Evolutionary conservation across 202 grass and related monocot species (phyloP).

Genomic region (Carex arenaria): DNA sequence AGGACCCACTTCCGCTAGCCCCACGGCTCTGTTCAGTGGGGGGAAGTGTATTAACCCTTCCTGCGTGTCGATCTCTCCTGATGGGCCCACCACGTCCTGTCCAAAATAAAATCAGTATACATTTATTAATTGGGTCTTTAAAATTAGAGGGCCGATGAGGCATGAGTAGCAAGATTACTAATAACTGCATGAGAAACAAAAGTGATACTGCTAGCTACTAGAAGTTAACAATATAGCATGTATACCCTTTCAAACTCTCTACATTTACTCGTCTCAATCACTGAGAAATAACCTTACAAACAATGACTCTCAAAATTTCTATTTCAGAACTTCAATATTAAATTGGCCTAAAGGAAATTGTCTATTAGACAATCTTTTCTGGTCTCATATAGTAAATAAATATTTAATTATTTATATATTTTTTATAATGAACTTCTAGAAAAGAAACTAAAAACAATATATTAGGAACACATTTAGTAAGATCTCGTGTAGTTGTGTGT

Average conservation of each 20-base stretch:
- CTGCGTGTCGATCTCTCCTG: conserved; percentile 18
- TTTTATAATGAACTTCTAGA: too few relatives aligned
- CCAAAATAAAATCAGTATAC: neutral
- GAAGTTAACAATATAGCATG: neutral
- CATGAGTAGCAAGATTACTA: neutral
- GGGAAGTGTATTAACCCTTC: conserved; percentile 39
- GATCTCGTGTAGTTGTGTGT: neutral
- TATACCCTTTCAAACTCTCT: neutral
- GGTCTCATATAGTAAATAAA: neutral
- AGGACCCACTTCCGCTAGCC: conserved; percentile 22
- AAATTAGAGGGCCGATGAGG: neutral
- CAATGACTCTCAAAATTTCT: neutral
- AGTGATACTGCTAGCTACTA: neutral
- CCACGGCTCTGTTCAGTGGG: conserved; percentile 28
- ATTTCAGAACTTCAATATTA: neutral
- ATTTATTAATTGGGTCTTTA: neutral
- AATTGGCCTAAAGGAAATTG: neutral
- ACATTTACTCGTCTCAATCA: neutral
- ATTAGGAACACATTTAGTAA: too few relatives aligned
- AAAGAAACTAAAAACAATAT: too few relatives aligned
- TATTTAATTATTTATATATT: neutral
- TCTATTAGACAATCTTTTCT: neutral
- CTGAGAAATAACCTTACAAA: neutral
- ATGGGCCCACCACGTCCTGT: conserved; percentile 27
- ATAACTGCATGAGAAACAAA: neutral